Conservation (phyloP, 441 rosid genomes). For the Heliophila coronopifolia region DNA sequence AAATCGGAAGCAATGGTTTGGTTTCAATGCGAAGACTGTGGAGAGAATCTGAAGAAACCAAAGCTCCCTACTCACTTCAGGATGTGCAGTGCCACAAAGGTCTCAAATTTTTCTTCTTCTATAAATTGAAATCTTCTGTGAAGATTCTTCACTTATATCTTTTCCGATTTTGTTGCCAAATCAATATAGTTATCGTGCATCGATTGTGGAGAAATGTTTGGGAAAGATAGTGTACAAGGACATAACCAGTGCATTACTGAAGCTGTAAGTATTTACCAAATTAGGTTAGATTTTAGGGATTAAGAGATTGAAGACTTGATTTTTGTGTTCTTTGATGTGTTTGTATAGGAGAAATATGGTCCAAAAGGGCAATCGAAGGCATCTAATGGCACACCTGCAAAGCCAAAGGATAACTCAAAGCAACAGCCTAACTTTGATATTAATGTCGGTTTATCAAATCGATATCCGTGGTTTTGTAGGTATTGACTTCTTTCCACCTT, state of each 20-base stretch:
- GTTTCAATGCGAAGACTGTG: constrained; percentile 98
- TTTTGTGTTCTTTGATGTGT: background rate
- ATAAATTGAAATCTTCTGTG: background rate
- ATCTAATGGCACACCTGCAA: constrained; percentile 51
- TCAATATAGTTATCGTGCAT: constrained; percentile 77
- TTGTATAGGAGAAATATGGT: constrained; percentile 79
- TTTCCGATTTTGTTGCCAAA: background rate
- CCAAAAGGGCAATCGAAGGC: constrained; percentile 67
- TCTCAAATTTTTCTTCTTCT: constrained; percentile 11
- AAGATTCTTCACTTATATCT: constrained; percentile 8
- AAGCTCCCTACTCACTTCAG: constrained; percentile 77
- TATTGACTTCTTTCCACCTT: constrained; percentile 17
- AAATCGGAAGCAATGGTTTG: constrained; percentile 59
- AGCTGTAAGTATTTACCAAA: constrained; percentile 44
- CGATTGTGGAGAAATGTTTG: constrained; percentile 79
- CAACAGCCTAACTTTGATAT: constrained; percentile 61
- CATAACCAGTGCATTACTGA: constrained; percentile 88
- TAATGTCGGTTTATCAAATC: constrained; percentile 62
- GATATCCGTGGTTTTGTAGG: constrained; percentile 98
- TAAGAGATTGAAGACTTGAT: background rate
- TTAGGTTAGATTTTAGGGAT: background rate
- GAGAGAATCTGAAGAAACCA: constrained; percentile 87
- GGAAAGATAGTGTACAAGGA: constrained; percentile 66
- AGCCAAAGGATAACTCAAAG: constrained; percentile 46
- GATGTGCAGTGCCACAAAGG: constrained; percentile 78